These are phyloP conservation scores for Trifolium repens DNA, from an alignment of 306 rosid species.

Conservation along the genomic window DNA sequence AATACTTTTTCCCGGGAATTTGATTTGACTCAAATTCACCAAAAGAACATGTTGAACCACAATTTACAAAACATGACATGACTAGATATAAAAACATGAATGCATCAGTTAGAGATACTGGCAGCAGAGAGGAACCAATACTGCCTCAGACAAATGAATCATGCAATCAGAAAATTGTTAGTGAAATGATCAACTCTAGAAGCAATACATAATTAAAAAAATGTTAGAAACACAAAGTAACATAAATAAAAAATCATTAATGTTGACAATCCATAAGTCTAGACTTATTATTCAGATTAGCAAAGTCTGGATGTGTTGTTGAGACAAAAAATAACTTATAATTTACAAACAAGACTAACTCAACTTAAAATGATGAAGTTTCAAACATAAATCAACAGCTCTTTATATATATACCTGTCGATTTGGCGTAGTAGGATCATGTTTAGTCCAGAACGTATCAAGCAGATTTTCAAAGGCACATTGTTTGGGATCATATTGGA, in stretches of 20 bases:
- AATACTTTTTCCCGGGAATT: too few species aligned
- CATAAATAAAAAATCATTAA: conserved; percentile 18
- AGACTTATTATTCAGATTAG: conserved; percentile 10
- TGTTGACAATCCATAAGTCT: neutral
- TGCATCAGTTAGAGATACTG: neutral
- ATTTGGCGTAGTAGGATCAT: conserved; percentile 89
- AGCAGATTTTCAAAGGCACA: conserved; percentile 72
- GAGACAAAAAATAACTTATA: neutral
- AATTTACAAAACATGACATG: neutral
- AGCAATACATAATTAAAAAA: neutral
- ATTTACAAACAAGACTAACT: conserved; percentile 25
- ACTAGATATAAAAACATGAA: neutral
- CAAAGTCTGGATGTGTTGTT: conserved; percentile 15
- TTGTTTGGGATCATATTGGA: conserved; percentile 78
- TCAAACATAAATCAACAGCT: neutral
- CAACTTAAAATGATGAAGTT: conserved; percentile 20
- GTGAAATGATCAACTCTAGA: conserved; percentile 2
- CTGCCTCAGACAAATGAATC: neutral
- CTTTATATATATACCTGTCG: conserved; percentile 64
- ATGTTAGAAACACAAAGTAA: neutral
- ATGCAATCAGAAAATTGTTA: neutral
- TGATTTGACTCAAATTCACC: neutral
- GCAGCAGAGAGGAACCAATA: conserved; percentile 6
- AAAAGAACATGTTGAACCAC: neutral
- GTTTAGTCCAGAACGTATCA: conserved; percentile 79